Conservation (phyloP, 2,329 filamentous ascomycete species). For the Acephala macrosclerotiorum region DNA sequence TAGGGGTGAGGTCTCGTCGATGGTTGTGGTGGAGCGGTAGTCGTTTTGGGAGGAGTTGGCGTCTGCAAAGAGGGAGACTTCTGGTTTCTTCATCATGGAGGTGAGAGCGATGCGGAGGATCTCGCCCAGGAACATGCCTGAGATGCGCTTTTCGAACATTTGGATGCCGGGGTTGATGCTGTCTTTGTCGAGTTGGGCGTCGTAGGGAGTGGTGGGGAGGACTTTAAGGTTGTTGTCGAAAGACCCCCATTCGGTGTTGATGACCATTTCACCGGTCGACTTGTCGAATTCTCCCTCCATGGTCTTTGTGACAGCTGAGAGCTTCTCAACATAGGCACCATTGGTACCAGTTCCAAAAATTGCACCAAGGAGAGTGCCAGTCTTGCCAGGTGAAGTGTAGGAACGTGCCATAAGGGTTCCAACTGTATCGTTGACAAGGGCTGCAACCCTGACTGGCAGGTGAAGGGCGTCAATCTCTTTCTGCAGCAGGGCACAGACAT, state of each 20-base stretch:
- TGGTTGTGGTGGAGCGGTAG: slow-evolving; percentile 71
- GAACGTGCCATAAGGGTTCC: slow-evolving; percentile 97
- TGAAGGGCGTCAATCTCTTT: slow-evolving; percentile 84
- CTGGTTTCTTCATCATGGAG: slow-evolving; percentile 72
- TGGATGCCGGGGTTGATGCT: slow-evolving; percentile 93
- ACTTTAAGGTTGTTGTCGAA: slow-evolving; percentile 95
- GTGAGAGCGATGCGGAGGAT: slow-evolving; percentile 83
- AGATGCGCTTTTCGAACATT: slow-evolving; percentile 99
- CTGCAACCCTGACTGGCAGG: slow-evolving; percentile 92
- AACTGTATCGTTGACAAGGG: slow-evolving; percentile 96
- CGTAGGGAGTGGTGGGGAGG: slow-evolving; percentile 85
- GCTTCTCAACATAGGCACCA: slow-evolving; percentile 95
- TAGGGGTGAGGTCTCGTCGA: slow-evolving; percentile 71
- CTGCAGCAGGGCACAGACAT: slow-evolving; percentile 91
- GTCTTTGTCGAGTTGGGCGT: slow-evolving; percentile 77
- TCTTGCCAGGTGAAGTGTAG: slow-evolving; percentile 90
- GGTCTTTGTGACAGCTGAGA: slow-evolving; percentile 82
- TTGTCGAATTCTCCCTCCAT: slow-evolving; percentile 75
- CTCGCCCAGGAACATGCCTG: slow-evolving; percentile 97
- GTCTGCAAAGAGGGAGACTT: slow-evolving; percentile 77
- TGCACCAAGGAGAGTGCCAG: slow-evolving; percentile 86
- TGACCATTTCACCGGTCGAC: slow-evolving; percentile 90
- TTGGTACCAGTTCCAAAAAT: slow-evolving; percentile 99
- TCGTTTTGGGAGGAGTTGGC: slow-evolving; percentile 76
- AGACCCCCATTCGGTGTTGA: slow-evolving; percentile 98